Base-by-base conservation (phyloP, 2,329 filamentous ascomycete species). In the Fusarium sp. region DNA sequence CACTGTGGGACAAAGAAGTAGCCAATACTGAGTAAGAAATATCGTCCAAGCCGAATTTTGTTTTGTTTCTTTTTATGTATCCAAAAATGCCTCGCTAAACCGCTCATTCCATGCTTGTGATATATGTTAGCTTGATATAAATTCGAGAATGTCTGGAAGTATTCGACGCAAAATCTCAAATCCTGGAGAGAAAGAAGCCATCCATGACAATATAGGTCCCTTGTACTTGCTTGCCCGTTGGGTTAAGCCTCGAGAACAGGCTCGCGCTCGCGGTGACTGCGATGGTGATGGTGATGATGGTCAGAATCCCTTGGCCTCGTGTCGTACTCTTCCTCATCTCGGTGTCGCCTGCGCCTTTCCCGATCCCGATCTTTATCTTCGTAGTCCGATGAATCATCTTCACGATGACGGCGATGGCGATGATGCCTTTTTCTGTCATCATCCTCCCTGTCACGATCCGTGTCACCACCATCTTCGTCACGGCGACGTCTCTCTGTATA, bases 341-440 rank as follows among this genome's bases (percentile, higher is more conserved):
- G 67, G 55, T 78, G 72, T 28, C 76, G 77, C 30, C 74, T 73
- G 50, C 75, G 74, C 32, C 74, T 75, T 25, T 79, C 77, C 28
- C 80, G 77, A n/a, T 82, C 77, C 6, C 78, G 76, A 46, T 81
- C 80, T 28, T 76, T 77, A 28, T 81, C 78, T 16, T 80, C 78
- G 12, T 74, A 75, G 27, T 76, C 72, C 18, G 59, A 65, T 10
- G 74, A 74, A 13, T 67, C 70, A 10, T 76, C 74, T 23, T 74
- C 69, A 43, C 72, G 67, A 66, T 78, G 74, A 41, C 65, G 72
- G 32, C 66, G 74, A 49, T 66, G 70, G 43, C 73, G 72, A 57
- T 73, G 69, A 25, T 72, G 58, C 42, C 68, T 59, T 72, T 74
- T 46, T 34, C 46, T 72, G 65, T 77, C 60, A 25, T 75, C 74